Base-by-base conservation (phyloP, 495 filamentous ascomycete genomes). In the Talaromyces adpressus region DNA sequence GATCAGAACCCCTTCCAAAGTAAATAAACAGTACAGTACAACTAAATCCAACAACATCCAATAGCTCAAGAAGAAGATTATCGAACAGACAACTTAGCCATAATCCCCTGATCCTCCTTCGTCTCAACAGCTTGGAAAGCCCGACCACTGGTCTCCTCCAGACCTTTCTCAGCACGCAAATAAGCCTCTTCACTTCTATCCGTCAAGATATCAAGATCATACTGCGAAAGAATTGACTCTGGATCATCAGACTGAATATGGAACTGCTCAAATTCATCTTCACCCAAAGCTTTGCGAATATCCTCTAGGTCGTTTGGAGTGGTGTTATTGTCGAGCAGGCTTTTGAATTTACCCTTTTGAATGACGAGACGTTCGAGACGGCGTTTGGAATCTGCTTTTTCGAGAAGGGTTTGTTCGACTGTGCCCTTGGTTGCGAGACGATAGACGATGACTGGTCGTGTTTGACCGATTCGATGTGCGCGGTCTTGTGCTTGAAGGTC, bases 401-500 rank as follows among this genome's bases (percentile, higher is more conserved):
- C 85, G 5, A 98, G 86, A 0, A 98, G 81, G 5, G 85, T 88
- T 69, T 97, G 90, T 72, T 98, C 94, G 0, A 98, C 89, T 0
- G 93, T 98, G 1, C 88, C 90, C 68, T 93, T 91, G 0, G 94
- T 98, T 0, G 94, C 94, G 14, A 98, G 84, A 6, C 94, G 89
- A 76, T 94, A 98, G n/a, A 98, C 88, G 22, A 98, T 84, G 6
- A 98, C 94, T 0, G 93, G 93, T 22, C 87, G 83, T 36, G 86
- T 96, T 71, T 98, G 94, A 0, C 94, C 94, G 59, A 98, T 98
- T 36, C 94, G 86, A 70, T 98, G 94, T 2, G 90, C 91, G 20
- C 94, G 90, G 68, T 98, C 94, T 73, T 96, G 92, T 0, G 94
- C 94, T 72, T 98, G 94, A 16, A 98, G 81, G 74, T 98, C 94